These are phyloP conservation scores for Cinchona pubescens DNA, from an alignment of 257 asterid species.

Conservation along the genomic window DNA sequence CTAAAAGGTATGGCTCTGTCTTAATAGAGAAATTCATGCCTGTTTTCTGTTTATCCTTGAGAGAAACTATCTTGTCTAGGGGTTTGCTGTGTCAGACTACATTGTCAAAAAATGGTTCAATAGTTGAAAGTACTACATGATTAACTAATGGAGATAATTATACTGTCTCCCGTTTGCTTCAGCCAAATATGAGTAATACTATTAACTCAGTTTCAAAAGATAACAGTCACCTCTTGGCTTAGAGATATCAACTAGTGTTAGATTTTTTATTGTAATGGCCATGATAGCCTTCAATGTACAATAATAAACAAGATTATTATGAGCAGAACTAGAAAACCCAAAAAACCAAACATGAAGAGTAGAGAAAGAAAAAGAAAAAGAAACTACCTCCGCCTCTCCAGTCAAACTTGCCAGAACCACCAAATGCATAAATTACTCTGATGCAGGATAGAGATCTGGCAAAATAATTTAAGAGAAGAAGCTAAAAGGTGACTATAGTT, in stretches of 20 bases:
- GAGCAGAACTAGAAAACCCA: not conserved
- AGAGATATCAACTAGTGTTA: no score
- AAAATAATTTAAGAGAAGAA: no score
- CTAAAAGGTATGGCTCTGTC: slow-evolving; percentile 58
- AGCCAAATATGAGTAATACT: no score
- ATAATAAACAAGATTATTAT: no score
- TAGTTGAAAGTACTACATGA: not conserved
- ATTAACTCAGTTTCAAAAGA: not conserved
- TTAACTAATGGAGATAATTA: not conserved
- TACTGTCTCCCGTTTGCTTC: not conserved
- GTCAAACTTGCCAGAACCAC: not conserved
- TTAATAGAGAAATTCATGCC: not conserved
- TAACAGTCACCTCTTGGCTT: not conserved
- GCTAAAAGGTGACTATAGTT: not conserved
- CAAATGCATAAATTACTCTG: not conserved
- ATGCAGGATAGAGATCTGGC: not conserved
- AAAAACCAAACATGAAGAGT: no score
- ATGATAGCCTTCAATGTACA: not conserved
- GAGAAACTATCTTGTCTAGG: not conserved
- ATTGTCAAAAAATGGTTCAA: not conserved
- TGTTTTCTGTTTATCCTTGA: not conserved
- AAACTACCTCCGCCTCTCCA: not conserved
- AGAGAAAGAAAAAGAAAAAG: not conserved
- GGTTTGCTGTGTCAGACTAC: not conserved
- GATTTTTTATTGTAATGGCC: not conserved